Base-by-base conservation (phyloP, 2,329 filamentous ascomycete species). In the Arthrinium puccinioides region DNA sequence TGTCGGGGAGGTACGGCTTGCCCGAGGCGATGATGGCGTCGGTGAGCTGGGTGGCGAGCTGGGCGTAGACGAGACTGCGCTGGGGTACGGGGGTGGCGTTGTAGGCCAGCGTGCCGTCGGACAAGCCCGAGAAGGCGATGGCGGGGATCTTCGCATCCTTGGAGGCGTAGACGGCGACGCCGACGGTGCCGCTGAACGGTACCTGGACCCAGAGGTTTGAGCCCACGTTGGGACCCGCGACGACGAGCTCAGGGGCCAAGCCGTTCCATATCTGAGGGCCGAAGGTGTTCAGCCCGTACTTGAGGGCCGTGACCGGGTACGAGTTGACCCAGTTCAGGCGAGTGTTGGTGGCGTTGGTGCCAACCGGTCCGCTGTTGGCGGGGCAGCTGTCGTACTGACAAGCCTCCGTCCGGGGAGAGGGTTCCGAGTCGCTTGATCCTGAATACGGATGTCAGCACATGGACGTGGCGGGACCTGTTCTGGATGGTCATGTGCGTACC, bases 311-410 rank as follows among this genome's bases (percentile, higher is more conserved):
- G 2, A 76, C 76, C 0, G 82, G 80, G 58, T 65, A 84, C 1
- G 76, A 80, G 62, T 86, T 86, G 41, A 86, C 81, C 66, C 82
- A 86, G 66, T 84, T 81, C 31, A 84, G 66, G 5, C 73, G 70
- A 0, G 74, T 64, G 41, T 74, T 64, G 0, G 70, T 70, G 9
- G 62, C 57, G 50, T 85, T 82, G 46, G 59, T 56, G 26, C 81
- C 81, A 13, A 66, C 64, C 2, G 77, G 61, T 2, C 72, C 70
- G 48, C 70, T 76, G 46, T 67, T 64, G 9, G 68, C 59, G 0
- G 76, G 64, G 51, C 82, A 87, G 51, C 72, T 79, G 52, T 72
- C 52, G 57, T 72, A 84, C 42, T 81, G 59, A 52, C 82, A 87
- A 1, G 74, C 53, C 0, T 59, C 41, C 3, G 54, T 64, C 31